These are phyloP conservation scores for Melastoma malabathricum DNA, from an alignment of 345 rosid species.

Conservation along the genomic window DNA sequence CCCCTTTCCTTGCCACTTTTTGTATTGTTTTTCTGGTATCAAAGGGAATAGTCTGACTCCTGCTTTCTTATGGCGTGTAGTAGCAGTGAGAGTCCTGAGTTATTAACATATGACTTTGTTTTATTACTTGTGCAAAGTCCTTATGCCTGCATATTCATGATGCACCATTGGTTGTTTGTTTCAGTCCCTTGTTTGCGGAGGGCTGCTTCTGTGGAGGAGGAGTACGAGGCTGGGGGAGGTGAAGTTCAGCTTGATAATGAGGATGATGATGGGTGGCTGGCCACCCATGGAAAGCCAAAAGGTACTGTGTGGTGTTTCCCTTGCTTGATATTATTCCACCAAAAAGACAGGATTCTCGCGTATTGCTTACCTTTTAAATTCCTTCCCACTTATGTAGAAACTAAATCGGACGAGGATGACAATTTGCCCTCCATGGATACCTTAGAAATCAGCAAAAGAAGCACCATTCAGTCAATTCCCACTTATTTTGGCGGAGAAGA, in stretches of 20 bases:
- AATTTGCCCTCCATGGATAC: slow-evolving; percentile 86
- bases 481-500: slow-evolving; percentile 74
- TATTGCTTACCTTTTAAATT: too few relatives aligned
- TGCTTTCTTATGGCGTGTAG: background rate
- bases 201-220: slow-evolving; percentile 88
- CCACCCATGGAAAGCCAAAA: slow-evolving; percentile 95
- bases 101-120: too few relatives aligned
- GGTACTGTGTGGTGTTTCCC: slow-evolving; percentile 20
- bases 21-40: background rate
- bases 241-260: slow-evolving; percentile 89
- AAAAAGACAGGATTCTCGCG: background rate
- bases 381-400: slow-evolving; percentile 20
- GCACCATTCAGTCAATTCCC: slow-evolving; percentile 49
- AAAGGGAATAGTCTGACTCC: background rate
- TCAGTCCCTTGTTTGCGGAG: slow-evolving; percentile 85
- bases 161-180: background rate
- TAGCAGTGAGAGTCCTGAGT: too few relatives aligned
- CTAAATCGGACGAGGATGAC: slow-evolving; percentile 56
- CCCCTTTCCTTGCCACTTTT: background rate
- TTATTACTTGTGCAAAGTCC: background rate
- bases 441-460: slow-evolving; percentile 45
- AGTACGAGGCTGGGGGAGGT: slow-evolving; percentile 91
- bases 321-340: too few relatives aligned
- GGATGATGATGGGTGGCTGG: slow-evolving; percentile 95
- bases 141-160: too few relatives aligned